These are phyloP conservation scores for Yamadazyma atmosphaerica DNA, from an alignment of 1,139 yeast species.

Conservation along the genomic window DNA sequence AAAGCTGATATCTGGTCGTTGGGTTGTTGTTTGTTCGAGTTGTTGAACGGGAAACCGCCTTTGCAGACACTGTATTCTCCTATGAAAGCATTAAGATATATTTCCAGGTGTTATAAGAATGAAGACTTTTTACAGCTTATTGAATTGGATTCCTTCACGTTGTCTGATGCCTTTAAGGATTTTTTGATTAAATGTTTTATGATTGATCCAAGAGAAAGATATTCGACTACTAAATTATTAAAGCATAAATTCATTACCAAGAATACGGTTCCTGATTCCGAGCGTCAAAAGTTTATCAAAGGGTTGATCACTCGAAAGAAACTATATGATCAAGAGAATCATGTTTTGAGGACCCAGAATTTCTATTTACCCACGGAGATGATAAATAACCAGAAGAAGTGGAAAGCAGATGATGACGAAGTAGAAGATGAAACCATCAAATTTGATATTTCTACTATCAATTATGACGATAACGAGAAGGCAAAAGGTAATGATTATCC, in stretches of 20 bases:
- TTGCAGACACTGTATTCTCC: slow-evolving; percentile 67
- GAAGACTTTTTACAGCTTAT: slow-evolving; percentile 36
- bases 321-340: slow-evolving; percentile 45
- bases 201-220: slow-evolving; percentile 60
- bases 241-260: slow-evolving; percentile 57
- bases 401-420: slow-evolving; percentile 24
- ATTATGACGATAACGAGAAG: slow-evolving; percentile 5
- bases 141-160: slow-evolving; percentile 24
- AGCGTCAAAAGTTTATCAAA: slow-evolving; percentile 21
- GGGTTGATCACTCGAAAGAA: slow-evolving; percentile 38
- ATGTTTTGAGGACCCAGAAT: slow-evolving; percentile 31
- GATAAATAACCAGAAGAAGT: slow-evolving; percentile 34
- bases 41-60: slow-evolving; percentile 85
- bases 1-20: slow-evolving; percentile 96
- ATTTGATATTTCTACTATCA: slow-evolving; percentile 41
- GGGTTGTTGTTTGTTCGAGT: slow-evolving; percentile 86
- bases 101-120: slow-evolving; percentile 37
- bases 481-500: slow-evolving; percentile 8
- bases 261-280: slow-evolving; percentile 6
- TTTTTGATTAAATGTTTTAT: slow-evolving; percentile 66
- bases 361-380: slow-evolving; percentile 44
- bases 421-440: slow-evolving; percentile 22
- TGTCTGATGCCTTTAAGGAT: slow-evolving; percentile 41
- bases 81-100: slow-evolving; percentile 68
- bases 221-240: slow-evolving; percentile 57